These are phyloP conservation scores for Millerozyma miso DNA, from an alignment of 805 yeast genomes.

Conservation along the genomic window DNA sequence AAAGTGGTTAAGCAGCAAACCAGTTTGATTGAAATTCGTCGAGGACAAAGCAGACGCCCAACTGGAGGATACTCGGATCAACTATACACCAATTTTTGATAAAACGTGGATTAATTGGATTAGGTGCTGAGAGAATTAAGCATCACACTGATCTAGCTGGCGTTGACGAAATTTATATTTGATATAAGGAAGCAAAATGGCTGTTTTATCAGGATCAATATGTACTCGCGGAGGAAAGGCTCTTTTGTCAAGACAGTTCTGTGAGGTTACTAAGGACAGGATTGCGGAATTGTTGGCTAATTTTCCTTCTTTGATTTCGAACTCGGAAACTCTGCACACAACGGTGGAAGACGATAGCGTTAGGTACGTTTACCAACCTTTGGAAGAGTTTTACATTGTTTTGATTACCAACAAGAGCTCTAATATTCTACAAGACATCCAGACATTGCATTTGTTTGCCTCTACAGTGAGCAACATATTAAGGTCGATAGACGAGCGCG, in stretches of 20 bases:
- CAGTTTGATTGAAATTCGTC: background rate
- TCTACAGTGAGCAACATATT: slow-evolving; percentile 75
- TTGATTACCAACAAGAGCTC: slow-evolving; percentile 87
- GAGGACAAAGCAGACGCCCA: background rate
- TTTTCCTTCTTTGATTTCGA: slow-evolving; percentile 75
- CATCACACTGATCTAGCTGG: background rate
- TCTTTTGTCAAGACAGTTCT: slow-evolving; percentile 86
- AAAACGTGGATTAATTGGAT: background rate
- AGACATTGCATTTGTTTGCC: slow-evolving; percentile 80
- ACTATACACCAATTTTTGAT: background rate
- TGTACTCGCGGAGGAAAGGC: slow-evolving; percentile 94
- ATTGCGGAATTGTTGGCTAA: slow-evolving; percentile 81
- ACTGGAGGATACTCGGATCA: background rate
- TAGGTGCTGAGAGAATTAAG: background rate
- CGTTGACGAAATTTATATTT: background rate
- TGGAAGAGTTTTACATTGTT: slow-evolving; percentile 89
- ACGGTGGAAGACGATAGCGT: slow-evolving; percentile 89
- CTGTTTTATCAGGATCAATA: slow-evolving; percentile 87
- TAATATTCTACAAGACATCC: slow-evolving; percentile 90
- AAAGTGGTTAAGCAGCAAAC: background rate
- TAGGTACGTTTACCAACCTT: slow-evolving; percentile 92
- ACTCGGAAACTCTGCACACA: slow-evolving; percentile 76
- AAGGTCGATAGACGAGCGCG: slow-evolving; percentile 72
- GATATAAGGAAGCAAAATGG: slow-evolving; percentile 39
- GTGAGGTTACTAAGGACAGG: slow-evolving; percentile 77